Conservation (phyloP, 352 stramenopile species). For the Pythium brassicae region DNA sequence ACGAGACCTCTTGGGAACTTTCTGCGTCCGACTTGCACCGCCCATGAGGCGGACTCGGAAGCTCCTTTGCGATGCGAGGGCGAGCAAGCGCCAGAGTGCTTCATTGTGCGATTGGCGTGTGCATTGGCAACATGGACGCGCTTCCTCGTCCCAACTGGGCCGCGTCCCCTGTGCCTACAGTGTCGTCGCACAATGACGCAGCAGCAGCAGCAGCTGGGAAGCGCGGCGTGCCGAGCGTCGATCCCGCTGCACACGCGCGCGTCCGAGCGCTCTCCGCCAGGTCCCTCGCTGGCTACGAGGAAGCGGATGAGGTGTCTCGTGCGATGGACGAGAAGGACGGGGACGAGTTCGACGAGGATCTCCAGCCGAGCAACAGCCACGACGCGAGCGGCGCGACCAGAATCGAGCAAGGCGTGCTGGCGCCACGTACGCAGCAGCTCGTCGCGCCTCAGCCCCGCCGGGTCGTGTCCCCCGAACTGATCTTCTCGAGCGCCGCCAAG, state of each 20-base stretch:
- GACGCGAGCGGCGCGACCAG: neutral
- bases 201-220: neutral
- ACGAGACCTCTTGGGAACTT: too few species aligned
- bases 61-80: too few species aligned
- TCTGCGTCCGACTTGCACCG: too few species aligned
- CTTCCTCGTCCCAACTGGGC: constrained; percentile 2
- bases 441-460: constrained; percentile 16
- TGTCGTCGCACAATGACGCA: too few species aligned
- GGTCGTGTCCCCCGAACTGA: constrained; percentile 19
- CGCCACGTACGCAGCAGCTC: neutral
- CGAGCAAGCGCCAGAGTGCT: too few species aligned
- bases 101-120: too few species aligned
- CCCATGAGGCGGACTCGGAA: too few species aligned
- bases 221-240: neutral
- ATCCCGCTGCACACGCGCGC: constrained; percentile 1
- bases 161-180: neutral
- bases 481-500: constrained; percentile 15
- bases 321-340: neutral
- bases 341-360: neutral
- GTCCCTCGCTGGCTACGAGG: too few species aligned
- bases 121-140: neutral
- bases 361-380: too few species aligned
- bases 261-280: constrained; percentile 1
- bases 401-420: constrained; percentile 2
- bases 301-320: too few species aligned